Base-by-base conservation (phyloP, 2,329 filamentous ascomycete genomes). In the Cytospora paraplurivora region DNA sequence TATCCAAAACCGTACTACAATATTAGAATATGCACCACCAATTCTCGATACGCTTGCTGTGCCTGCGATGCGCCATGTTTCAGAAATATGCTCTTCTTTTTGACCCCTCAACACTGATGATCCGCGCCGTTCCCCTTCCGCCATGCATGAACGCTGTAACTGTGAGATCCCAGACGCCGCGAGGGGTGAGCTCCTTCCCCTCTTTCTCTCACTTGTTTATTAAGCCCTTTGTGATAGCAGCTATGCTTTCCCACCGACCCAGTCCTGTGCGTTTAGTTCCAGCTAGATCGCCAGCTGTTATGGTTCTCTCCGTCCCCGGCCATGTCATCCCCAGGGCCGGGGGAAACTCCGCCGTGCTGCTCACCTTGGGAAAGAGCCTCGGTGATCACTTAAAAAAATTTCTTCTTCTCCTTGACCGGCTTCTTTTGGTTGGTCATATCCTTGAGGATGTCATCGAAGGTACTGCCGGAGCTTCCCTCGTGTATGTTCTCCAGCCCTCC, bases 361-460 rank as follows among this genome's bases (percentile, higher is more conserved):
- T 66, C 64, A 32, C 57, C 56, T 53, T 63, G 61, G 21, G 64
- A 66, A 44, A 63, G 64, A 41, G 51, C 32, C 17, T 63, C 64
- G 35, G 58, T 56, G 52, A 63, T 53, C 57, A 13, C 64, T 65
- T 65, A 67, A 62, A 65, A 65, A 52, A 66, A 66, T 67, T 72
- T 74, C 57, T 64, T 57, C 57, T 72, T 74, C 56, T 64, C 52
- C 59, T 71, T 72, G 52, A 56, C 27, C 64, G 71, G 71, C 62
- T 68, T 68, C 67, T 71, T 67, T 37, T 68, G 67, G 51, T 66
- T 62, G 57, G 74, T 72, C 69, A 77, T 75, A 62, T 70, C 72
- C 68, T 74, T 72, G 58, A 77, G 68, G 21, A 77, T 77, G 60
- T 74, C 72, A 53, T 77, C 75, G 67, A 77, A 77, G 33, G 75